Evolutionary conservation across 2,329 filamentous ascomycete species (phyloP), one percentile per base, ranked within the genome.

Genomic region (Xylariaceae sp.): DNA sequence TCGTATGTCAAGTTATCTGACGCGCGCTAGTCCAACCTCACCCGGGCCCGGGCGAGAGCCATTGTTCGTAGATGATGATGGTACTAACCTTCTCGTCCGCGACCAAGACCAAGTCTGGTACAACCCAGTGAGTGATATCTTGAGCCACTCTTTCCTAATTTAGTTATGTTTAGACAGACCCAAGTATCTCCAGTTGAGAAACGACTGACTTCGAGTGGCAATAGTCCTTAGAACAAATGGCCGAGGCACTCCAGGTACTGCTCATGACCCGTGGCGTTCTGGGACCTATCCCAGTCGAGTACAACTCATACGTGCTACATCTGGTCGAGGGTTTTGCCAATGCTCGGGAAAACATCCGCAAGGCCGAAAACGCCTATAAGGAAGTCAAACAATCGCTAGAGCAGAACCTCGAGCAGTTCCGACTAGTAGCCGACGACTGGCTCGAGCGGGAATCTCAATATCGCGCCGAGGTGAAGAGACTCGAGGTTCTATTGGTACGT

Each of bases 261-360:
- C 70, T 80, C 63, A 78, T 81, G 74, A 71, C 71, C 19, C 72
- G 67, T 41, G 65, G 70, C 7, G 59, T 69, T 17, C 53, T 72
- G 3, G 63, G 69, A 6, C 71, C 75, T 1, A 68, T 81, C 2
- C 75, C 78, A 1, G 49, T 73, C 3, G 72, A 75, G 33, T 77
- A 78, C 61, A 77, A 79, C 53, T 68, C 76, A 3, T 75, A 79
- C 52, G 67, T 82, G 5, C 56, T 80, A 41, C 64, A 70, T 6
- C 73, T 78, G 6, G 75, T 81, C 51, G 73, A 72, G 23, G 64
- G 64, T 3, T 74, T 76, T 48, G 71, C 77, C 21, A 53, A 68
- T 2, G 58, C 65, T 17, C 63, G 68, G 19, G 62, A 65, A n/a
- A 69, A 71, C 24, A 74, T 75, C 7, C 61, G 53, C n/a, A 56